Base-by-base conservation (phyloP, 192 early-diverging fungal genomes). In the Mortierella alpina region DNA sequence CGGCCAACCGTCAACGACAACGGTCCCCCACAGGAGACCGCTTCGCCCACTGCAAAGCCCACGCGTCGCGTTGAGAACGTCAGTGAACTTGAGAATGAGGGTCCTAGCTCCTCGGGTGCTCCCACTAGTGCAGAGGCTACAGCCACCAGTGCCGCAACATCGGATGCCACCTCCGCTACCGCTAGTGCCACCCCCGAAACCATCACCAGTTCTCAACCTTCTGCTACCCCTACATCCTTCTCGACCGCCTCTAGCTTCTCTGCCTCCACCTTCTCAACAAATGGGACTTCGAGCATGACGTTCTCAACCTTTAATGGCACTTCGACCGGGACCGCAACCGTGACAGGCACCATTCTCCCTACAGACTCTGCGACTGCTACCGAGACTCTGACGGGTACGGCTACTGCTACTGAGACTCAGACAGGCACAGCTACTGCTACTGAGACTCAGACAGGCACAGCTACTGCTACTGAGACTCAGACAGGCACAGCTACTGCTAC, bases 121-220 rank as follows among this genome's bases (percentile, higher is more conserved):
- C 31, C 44, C 50, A 39, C 66, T 31, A 31, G 31, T 46, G 7
- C 12, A 14, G 17, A n/a, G 8, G 39, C 4, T 17, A 51, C 6
- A 11, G 2, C 58, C 18, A 6, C 42, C 59, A 39, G 23, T 14
- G 18, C 65, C 18, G 40, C 48, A 11, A 64, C 71, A 15, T 44
- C 71, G 17, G 20, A 6, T 11, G 31, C 63, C 7, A 65, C 44
- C 17, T 6, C 49, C 17, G 47, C 61, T 7, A 42, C 70, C 14
- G 63, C 70, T 18, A 56, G 52, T 48, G 10, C 56, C 39, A 63
- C 73, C 42, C 2, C 23, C 54, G 18, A 44, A 18, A 53, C 59
- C 59, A 59, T 15, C 48, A 10, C 51, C 59, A 20, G 8, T 42
- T 8, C 66, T 49, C 42, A 18, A 45, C 61, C 70, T 51, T 48